phyloP scores from a whole-genome alignment of 2,329 filamentous ascomycete species.

The Cordyceps pruinosa region DNA sequence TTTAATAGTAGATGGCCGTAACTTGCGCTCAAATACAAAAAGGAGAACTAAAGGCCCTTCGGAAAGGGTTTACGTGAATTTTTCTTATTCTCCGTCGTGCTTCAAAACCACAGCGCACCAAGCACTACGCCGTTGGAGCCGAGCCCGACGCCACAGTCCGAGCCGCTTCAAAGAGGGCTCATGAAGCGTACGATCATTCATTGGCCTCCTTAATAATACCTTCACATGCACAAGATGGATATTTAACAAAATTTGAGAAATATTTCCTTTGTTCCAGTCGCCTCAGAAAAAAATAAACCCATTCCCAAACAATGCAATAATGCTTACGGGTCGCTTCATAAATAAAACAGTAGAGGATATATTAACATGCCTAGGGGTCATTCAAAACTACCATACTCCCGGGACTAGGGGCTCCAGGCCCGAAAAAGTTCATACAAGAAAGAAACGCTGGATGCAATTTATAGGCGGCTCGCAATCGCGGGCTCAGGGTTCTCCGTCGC shows the following conservation, averaged over 20 bases:
- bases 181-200: neutral
- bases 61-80: no score
- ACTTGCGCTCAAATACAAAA: no score
- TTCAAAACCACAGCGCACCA: no score
- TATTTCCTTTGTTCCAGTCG: neutral
- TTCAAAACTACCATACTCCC: conserved; percentile 8
- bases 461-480: conserved; percentile 4
- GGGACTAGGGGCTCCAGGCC: conserved; percentile 2
- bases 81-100: no score
- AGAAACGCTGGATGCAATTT: conserved; percentile 1
- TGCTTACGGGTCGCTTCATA: neutral
- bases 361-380: conserved; percentile 9
- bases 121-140: no score
- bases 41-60: no score
- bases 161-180: no score
- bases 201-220: neutral
- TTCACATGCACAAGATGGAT: neutral
- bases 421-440: neutral
- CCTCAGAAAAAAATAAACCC: neutral
- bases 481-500: conserved; percentile 11
- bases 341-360: conserved; percentile 10
- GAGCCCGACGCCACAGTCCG: no score
- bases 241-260: no score
- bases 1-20: neutral
- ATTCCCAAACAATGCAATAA: neutral